A percentile compares a stretch with the other conserved stretches of the same genome.
Evolutionary conservation across 345 rosid genomes (phyloP).

Genomic region (Citrus mangshanensis): DNA sequence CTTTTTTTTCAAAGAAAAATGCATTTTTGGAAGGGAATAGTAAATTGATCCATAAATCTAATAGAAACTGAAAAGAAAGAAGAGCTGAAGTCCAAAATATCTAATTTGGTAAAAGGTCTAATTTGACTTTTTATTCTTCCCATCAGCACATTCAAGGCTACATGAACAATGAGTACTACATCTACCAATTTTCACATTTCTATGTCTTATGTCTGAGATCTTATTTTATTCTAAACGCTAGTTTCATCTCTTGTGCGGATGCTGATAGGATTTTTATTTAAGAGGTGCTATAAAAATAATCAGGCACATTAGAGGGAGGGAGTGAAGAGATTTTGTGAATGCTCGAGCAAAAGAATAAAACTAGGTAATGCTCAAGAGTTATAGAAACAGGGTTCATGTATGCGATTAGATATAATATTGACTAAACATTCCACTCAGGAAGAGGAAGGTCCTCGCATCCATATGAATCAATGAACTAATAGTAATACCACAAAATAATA

Average conservation of each 20-base stretch:
- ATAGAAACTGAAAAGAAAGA: background rate
- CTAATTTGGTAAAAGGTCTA: background rate
- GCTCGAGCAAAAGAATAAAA: background rate
- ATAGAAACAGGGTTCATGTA: background rate
- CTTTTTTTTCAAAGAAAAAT: background rate
- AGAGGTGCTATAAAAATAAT: background rate
- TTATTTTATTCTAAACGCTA: background rate
- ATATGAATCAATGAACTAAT: background rate
- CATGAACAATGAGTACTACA: background rate
- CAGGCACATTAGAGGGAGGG: background rate
- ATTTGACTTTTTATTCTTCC: background rate
- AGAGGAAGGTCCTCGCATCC: background rate
- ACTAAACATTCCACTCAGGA: background rate
- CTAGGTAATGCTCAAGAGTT: background rate
- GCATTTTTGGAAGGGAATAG: background rate
- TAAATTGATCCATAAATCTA: background rate
- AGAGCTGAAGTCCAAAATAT: background rate
- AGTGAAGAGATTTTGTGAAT: background rate
- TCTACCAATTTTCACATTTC: background rate
- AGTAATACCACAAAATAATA: background rate
- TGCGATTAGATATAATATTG: background rate
- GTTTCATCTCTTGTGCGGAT: background rate
- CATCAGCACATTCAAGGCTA: background rate
- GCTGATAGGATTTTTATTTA: background rate
- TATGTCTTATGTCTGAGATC: background rate